These are phyloP conservation scores for Erigeron canadensis DNA, from an alignment of 129 eudicot genomes.

Conservation along the genomic window DNA sequence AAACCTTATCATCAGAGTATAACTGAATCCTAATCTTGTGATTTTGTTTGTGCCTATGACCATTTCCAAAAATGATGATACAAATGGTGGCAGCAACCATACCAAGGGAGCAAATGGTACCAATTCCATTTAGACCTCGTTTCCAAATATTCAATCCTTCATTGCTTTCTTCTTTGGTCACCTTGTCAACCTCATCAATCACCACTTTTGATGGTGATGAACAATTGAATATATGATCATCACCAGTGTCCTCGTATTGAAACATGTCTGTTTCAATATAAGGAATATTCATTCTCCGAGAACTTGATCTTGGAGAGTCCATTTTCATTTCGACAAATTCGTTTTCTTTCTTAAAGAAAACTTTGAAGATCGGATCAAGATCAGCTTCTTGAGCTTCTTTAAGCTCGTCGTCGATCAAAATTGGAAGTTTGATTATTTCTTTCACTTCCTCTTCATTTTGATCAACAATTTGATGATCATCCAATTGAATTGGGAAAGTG, in stretches of 20 bases:
- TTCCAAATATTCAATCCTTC: conserved; percentile 54
- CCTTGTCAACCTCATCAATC: conserved; percentile 26
- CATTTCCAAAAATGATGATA: conserved; percentile 52
- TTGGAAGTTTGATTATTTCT: conserved; percentile 30
- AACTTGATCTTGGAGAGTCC: conserved; percentile 67
- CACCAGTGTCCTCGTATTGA: conserved; percentile 51
- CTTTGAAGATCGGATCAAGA: conserved; percentile 63
- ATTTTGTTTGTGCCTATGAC: conserved; percentile 44
- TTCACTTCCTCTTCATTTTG: conserved; percentile 34
- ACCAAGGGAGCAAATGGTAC: conserved; percentile 81
- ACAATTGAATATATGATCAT: conserved; percentile 38
- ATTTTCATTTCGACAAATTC: conserved; percentile 89
- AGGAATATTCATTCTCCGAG: conserved; percentile 41
- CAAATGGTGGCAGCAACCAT: conserved; percentile 78
- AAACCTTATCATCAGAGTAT: conserved; percentile 76
- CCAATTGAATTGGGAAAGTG: conserved; percentile 49
- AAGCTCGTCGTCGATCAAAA: conserved; percentile 31
- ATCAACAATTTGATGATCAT: conserved; percentile 26
- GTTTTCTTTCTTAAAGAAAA: conserved; percentile 78
- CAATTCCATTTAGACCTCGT: conserved; percentile 64
- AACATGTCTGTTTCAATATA: conserved; percentile 42
- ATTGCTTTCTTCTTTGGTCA: conserved; percentile 30
- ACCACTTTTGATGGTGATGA: conserved; percentile 34
- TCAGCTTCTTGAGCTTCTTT: conserved; percentile 34
- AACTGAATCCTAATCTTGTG: conserved; percentile 65